Base-by-base conservation (phyloP, 2,329 filamentous ascomycete species). In the Ceratocystis huliohia region DNA sequence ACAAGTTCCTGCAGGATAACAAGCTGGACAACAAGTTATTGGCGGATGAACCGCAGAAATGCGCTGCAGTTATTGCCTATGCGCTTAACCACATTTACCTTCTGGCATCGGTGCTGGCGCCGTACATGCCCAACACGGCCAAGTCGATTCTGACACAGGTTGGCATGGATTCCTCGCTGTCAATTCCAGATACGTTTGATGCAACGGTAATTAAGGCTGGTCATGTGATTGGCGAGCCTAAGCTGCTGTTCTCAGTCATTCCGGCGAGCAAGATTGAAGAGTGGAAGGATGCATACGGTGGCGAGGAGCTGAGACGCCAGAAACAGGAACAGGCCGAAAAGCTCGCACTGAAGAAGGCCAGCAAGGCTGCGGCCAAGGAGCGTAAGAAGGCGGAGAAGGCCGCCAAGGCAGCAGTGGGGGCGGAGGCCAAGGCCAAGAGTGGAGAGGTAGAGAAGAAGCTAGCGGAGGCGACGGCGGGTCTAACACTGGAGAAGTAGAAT, bases 21-120 rank as follows among this genome's bases (percentile, higher is more conserved):
- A 78, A 77, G 69, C 75, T 82, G 45, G 80, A 83, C 71, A 84
- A 84, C 73, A 78, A 78, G 69, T 78, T 83, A 50, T 74, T 84
- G 25, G 76, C 78, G 2, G 81, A 82, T 44, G 75, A 83, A 70
- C 82, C 82, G 0, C 80, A 79, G 63, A 80, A 81, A 45, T 83
- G 81, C 68, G 76, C 78, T 45, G 79, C 80, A 5, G 81, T 84
- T n/a, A 81, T 96, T 65, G 88, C 89, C 66, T 79, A 91, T n/a
- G 89, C 88, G 0, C 80, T 96, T 68, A 95, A 95, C 77, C 84
- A 92, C 70, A 85, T 93, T 65, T 85, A 93, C 73, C 85, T 96
- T 41, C 81, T 96, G 61, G 89, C 91, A 25, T 86, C 84, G 65
- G 78, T 96, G 56, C 83, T 92, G 66, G 84, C 85, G 64, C 92